Evolutionary conservation across 2,329 filamentous ascomycete genomes (phyloP).

Genomic region (Penicillium thymicola): DNA sequence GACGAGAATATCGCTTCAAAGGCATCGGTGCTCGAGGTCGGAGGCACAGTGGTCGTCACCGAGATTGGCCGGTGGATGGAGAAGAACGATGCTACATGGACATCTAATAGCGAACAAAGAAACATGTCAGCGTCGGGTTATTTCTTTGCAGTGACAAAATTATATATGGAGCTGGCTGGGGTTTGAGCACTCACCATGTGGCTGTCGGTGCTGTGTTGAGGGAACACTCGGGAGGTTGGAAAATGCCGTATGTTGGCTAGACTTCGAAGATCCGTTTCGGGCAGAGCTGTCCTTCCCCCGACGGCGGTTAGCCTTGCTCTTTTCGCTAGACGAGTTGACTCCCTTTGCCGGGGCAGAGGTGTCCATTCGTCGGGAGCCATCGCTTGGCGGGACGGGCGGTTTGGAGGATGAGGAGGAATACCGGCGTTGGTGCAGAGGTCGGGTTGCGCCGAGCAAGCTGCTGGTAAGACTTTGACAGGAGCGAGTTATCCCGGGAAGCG

Average conservation of each 20-base stretch:
- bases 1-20: constrained; percentile 82
- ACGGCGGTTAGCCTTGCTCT: constrained; percentile 36
- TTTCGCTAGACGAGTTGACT: constrained; percentile 37
- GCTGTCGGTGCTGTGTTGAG: constrained; percentile 48
- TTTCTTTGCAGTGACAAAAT: neutral
- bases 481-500: constrained; percentile 35
- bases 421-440: constrained; percentile 43
- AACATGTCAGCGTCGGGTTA: constrained; percentile 2
- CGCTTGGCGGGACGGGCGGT: constrained; percentile 45
- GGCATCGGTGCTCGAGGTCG: constrained; percentile 65
- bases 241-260: constrained; percentile 38
- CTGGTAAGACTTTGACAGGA: constrained; percentile 31
- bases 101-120: constrained; percentile 55
- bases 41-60: constrained; percentile 76
- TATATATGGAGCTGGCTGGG: neutral
- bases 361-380: constrained; percentile 44
- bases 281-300: constrained; percentile 35
- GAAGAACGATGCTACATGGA: constrained; percentile 89
- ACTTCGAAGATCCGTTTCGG: constrained; percentile 34
- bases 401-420: constrained; percentile 51
- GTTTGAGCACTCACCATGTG: constrained; percentile 40
- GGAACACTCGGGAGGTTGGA: constrained; percentile 49
- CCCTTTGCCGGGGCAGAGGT: constrained; percentile 39
- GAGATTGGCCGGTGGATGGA: constrained; percentile 93
- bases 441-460: constrained; percentile 32